Percentiles rank a stretch among this genome's conserved stretches.
These are phyloP conservation scores for Boeremia lycopersici DNA, from an alignment of 2,329 filamentous ascomycete species.

Conservation along the genomic window DNA sequence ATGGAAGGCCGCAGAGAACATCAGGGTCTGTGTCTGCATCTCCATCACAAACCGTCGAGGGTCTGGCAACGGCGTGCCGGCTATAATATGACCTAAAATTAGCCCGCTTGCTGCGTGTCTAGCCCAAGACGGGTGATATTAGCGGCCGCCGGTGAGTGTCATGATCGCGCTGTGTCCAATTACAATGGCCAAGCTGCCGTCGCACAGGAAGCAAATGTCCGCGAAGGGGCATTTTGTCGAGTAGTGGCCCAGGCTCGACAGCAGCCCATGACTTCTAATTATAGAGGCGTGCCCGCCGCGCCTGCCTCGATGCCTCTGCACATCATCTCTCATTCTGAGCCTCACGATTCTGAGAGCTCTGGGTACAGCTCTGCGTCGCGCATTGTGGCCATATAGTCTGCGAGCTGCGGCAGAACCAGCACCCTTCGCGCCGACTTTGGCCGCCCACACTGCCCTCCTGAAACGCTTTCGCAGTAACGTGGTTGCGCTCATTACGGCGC, in stretches of 20 bases:
- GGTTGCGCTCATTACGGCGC: conserved; percentile 24
- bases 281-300: conserved; percentile 33
- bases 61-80: conserved; percentile 9
- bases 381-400: conserved; percentile 35
- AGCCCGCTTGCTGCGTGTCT: conserved; percentile 12
- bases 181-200: neutral
- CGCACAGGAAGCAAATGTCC: conserved; percentile 15
- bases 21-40: conserved; percentile 9
- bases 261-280: conserved; percentile 33
- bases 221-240: conserved; percentile 25
- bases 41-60: conserved; percentile 4
- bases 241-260: conserved; percentile 29
- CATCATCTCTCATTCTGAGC: conserved; percentile 35
- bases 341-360: conserved; percentile 26
- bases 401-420: conserved; percentile 24
- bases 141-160: conserved; percentile 9
- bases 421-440: conserved; percentile 27
- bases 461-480: conserved; percentile 30
- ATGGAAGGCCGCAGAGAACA: neutral
- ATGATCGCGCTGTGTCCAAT: neutral
- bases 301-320: conserved; percentile 34
- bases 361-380: conserved; percentile 25
- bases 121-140: conserved; percentile 1
- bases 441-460: conserved; percentile 33
- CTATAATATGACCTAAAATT: conserved; percentile 40